Conservation (phyloP, 257 asterid species). For the Leptodermis oblonga region DNA sequence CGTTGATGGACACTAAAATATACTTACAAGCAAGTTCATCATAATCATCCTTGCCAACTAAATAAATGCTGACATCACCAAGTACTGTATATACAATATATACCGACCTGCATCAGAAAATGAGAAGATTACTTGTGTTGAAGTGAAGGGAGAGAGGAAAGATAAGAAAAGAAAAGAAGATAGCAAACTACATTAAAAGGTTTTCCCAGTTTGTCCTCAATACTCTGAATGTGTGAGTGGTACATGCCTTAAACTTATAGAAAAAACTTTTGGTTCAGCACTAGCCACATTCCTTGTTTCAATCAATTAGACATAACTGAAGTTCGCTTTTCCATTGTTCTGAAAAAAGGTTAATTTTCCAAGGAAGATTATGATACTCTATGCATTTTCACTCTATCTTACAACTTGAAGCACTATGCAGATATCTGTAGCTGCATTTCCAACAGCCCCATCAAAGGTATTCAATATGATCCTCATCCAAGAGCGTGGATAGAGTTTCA, state of each 20-base stretch:
- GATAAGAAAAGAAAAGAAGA: background rate
- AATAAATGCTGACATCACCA: constrained; percentile 82
- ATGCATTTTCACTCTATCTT: background rate
- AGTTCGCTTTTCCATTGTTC: background rate
- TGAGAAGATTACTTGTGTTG: background rate
- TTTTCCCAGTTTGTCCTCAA: background rate
- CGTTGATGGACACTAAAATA: background rate
- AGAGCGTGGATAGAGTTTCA: background rate
- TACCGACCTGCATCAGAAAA: constrained; percentile 61
- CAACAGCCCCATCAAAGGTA: background rate
- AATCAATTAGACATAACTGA: background rate
- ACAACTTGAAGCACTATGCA: background rate
- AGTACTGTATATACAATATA: constrained; percentile 86
- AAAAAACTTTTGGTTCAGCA: background rate
- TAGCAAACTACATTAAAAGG: background rate
- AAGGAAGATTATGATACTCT: background rate
- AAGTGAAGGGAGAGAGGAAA: background rate
- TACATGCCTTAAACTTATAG: too few relatives aligned
- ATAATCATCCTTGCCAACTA: constrained; percentile 95
- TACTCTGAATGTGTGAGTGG: background rate
- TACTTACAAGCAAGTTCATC: constrained; percentile 93
- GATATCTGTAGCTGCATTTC: background rate
- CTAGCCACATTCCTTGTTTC: background rate
- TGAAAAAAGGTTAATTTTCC: background rate
- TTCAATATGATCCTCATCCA: background rate